These are phyloP conservation scores for Echinochloa phyllopogon DNA, from an alignment of 176 grass and related monocot genomes.

Conservation along the genomic window DNA sequence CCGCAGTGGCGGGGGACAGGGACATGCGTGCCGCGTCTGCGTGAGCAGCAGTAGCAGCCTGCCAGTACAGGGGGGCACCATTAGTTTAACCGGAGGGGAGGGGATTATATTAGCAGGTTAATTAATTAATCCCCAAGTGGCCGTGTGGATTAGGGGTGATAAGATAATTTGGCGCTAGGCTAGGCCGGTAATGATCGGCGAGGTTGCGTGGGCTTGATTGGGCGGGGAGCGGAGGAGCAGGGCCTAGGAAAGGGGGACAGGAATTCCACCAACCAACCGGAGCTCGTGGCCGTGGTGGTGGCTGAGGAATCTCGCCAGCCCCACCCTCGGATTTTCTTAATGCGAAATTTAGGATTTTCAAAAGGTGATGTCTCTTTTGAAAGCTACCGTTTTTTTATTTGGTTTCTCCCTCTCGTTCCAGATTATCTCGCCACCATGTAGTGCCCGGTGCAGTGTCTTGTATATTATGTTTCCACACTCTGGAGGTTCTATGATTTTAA, in stretches of 20 bases:
- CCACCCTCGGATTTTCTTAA: background rate
- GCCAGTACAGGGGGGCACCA: background rate
- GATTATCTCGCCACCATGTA: background rate
- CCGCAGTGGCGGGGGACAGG: background rate
- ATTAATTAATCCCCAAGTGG: background rate
- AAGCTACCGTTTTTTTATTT: background rate
- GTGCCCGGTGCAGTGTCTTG: too few relatives aligned
- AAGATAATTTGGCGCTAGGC: background rate
- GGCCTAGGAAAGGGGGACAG: conserved; percentile 35
- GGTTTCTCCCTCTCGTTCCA: background rate
- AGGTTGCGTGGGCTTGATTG: background rate
- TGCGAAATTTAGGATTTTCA: background rate
- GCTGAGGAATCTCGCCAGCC: background rate
- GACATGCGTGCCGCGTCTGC: conserved; percentile 12
- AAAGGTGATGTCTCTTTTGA: background rate
- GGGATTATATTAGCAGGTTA: conserved; percentile 19
- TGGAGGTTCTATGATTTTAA: too few relatives aligned
- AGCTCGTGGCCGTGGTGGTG: background rate
- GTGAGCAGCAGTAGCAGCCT: background rate
- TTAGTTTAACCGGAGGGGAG: background rate
- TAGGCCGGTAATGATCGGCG: background rate
- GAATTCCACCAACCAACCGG: conserved; percentile 18
- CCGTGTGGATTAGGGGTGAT: background rate
- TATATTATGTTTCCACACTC: too few relatives aligned
- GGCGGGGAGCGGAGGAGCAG: conserved; percentile 31